Conservation (phyloP, 148 eudicot genomes). For the Beta vulgaris region DNA sequence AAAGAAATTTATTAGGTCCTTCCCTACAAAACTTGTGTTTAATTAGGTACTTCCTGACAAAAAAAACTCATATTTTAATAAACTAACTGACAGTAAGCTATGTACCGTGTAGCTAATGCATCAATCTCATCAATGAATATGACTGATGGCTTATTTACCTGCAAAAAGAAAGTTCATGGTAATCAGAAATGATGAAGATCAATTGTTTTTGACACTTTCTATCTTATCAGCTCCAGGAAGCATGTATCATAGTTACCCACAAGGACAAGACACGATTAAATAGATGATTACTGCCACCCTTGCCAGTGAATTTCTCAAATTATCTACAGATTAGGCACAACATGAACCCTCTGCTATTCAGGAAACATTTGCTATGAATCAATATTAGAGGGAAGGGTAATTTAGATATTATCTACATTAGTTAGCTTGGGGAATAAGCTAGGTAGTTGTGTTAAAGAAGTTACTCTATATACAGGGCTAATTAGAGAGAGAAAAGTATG, state of each 20-base stretch:
- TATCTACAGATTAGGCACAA: background rate
- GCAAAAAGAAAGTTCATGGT: slow-evolving; percentile 21
- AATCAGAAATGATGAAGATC: background rate
- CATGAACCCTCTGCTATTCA: background rate
- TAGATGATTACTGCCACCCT: background rate
- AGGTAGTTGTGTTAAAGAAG: too few species aligned
- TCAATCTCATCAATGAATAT: slow-evolving; percentile 95
- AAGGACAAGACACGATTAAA: background rate
- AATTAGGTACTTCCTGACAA: too few species aligned
- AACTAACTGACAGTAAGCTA: slow-evolving; percentile 9
- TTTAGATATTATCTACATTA: too few species aligned
- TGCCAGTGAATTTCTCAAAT: background rate
- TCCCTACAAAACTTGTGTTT: too few species aligned
- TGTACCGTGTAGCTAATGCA: slow-evolving; percentile 82
- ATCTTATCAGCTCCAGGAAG: background rate
- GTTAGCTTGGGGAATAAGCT: too few species aligned
- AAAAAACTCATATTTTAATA: too few species aligned
- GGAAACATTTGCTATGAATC: too few species aligned
- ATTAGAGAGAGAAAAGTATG: too few species aligned
- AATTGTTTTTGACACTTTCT: background rate
- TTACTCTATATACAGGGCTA: too few species aligned
- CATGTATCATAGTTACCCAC: background rate
- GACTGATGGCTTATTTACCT: slow-evolving; percentile 94
- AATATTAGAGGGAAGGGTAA: too few species aligned
- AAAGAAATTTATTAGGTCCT: too few species aligned